Evolutionary conservation across 2,329 filamentous ascomycete species (phyloP), one percentile per base, ranked within the genome.

Genomic region (Fusarium palustre): DNA sequence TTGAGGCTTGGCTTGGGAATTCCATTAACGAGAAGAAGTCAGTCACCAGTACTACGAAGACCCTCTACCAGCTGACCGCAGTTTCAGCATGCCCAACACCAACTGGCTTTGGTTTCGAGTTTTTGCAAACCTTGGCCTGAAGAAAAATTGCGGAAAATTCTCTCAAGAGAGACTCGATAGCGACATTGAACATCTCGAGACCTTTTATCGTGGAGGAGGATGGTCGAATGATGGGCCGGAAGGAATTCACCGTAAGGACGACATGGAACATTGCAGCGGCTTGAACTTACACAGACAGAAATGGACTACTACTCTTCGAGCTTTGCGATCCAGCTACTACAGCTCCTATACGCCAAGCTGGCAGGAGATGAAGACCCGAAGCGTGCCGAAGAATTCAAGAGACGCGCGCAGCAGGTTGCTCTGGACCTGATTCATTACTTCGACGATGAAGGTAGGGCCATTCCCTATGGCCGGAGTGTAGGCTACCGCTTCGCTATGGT

Each of bases 281-380:
- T 18, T 34, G 30, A 24, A 25, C 68, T 74, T 20, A 70, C 41
- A 36, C n/a, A 11, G 7, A 28, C 46, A 86, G 84, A 94, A 78
- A 93, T 94, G 89, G 92, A 94, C 77, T 94, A 94, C 75, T 95
- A 94, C 78, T 93, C 91, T 1, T 92, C 91, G 12, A 92, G 90
- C 60, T 94, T 94, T 76, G 92, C 92, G 2, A 95, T 94, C 59
- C 92, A 94, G 71, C 92, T 92, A 71, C 81, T 94, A 7, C 92
- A 95, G 76, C 85, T 95, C 0, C 82, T 94, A 1, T 95, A 94
- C 69, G 87, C 91, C 33, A 92, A 92, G 68, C 79, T 94, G 2
- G 90, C 90, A 2, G 89, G 85, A 2, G 85, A 90, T 3, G 84
- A 88, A 12, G 92, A 94, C 70, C 87, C 88, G 0, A 83, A 83